These are phyloP conservation scores for Chaetomium strumarium DNA, from an alignment of 2,329 filamentous ascomycete species.

Conservation along the genomic window DNA sequence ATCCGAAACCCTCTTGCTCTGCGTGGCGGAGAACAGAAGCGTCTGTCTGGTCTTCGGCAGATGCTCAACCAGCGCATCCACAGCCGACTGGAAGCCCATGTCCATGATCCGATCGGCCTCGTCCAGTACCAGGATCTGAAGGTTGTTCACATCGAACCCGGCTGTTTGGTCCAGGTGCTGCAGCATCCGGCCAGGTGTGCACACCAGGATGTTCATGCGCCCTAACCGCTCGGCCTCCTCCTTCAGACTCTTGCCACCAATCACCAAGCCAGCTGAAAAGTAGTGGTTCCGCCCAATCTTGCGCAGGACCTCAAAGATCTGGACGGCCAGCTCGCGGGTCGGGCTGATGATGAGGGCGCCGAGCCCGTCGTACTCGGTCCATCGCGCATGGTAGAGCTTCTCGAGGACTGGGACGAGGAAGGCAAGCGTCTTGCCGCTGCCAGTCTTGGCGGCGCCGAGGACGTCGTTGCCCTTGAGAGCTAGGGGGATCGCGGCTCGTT, in stretches of 20 bases:
- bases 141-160: slow-evolving; percentile 79
- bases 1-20: slow-evolving; percentile 91
- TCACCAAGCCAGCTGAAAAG: slow-evolving; percentile 89
- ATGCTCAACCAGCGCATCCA: slow-evolving; percentile 91
- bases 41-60: slow-evolving; percentile 82
- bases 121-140: slow-evolving; percentile 89
- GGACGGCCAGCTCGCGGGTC: slow-evolving; percentile 89
- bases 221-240: slow-evolving; percentile 79
- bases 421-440: slow-evolving; percentile 89
- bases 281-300: slow-evolving; percentile 84
- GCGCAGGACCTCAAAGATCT: slow-evolving; percentile 90
- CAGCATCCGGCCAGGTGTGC: slow-evolving; percentile 88
- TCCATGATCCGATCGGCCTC: slow-evolving; percentile 97
- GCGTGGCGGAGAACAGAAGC: slow-evolving; percentile 90
- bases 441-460: slow-evolving; percentile 90
- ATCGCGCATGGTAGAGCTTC: slow-evolving; percentile 81
- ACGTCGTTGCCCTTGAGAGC: slow-evolving; percentile 83
- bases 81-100: slow-evolving; percentile 86
- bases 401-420: slow-evolving; percentile 91
- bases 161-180: slow-evolving; percentile 95
- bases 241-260: slow-evolving; percentile 84
- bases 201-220: slow-evolving; percentile 95
- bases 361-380: slow-evolving; percentile 85
- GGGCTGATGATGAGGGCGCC: slow-evolving; percentile 91
- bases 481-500: slow-evolving; percentile 79